Conservation (phyloP, 371 early-diverging fungal species). For the Globomyces sp. region DNA sequence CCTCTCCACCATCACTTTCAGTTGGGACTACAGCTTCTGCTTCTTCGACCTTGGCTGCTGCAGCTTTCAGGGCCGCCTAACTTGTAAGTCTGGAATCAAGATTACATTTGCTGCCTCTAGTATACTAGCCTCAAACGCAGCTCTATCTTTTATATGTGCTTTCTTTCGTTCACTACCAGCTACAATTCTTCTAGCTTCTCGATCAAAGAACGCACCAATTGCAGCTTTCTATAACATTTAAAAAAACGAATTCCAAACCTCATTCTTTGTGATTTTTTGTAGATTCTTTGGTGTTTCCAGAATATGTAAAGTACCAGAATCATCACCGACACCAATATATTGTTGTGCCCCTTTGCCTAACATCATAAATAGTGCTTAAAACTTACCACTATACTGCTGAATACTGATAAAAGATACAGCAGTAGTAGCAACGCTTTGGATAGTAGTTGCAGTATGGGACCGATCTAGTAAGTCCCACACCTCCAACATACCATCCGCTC, state of each 20-base stretch:
- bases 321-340: constrained; percentile 68
- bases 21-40: constrained; percentile 4
- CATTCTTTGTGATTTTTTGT: constrained; percentile 47
- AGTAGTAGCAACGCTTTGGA: constrained; percentile 46
- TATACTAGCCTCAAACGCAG: constrained; percentile 23
- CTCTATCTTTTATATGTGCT: constrained; percentile 23
- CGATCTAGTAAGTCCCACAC: constrained; percentile 59
- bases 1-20: constrained; percentile 8
- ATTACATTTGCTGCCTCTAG: constrained; percentile 16
- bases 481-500: constrained; percentile 52
- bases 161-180: constrained; percentile 26
- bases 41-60: constrained; percentile 20
- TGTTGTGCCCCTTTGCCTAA: constrained; percentile 29
- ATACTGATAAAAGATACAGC: constrained; percentile 47
- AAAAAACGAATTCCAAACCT: constrained; percentile 27
- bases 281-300: constrained; percentile 55
- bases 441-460: constrained; percentile 44
- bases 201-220: constrained; percentile 48
- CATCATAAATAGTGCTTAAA: constrained; percentile 3
- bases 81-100: background rate
- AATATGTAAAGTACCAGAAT: constrained; percentile 60
- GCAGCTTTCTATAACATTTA: constrained; percentile 34
- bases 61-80: constrained; percentile 10
- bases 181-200: constrained; percentile 46
- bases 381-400: constrained; percentile 39